phyloP scores from a whole-genome alignment of 441 rosid genomes.

The Adansonia grandidieri region DNA sequence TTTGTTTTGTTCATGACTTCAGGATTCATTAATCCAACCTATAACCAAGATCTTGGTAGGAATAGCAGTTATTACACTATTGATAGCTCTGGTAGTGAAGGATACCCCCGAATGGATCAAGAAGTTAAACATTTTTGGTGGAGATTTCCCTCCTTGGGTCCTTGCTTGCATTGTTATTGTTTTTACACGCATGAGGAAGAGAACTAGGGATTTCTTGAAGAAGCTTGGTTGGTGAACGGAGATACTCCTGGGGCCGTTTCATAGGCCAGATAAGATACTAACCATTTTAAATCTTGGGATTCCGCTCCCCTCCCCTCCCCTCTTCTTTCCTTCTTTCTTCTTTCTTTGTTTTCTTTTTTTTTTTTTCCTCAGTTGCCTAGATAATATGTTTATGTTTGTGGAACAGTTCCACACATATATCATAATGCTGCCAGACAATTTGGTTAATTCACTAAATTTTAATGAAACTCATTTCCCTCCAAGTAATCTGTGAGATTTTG shows the following conservation, averaged over 20 bases:
- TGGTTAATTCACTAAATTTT: background rate
- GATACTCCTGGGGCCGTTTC: background rate
- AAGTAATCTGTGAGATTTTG: background rate
- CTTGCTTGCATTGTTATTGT: slow-evolving; percentile 85
- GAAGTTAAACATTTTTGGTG: slow-evolving; percentile 46
- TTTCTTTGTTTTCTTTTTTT: too few relatives aligned
- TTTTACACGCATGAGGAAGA: slow-evolving; percentile 85
- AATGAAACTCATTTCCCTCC: background rate
- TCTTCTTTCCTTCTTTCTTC: too few relatives aligned
- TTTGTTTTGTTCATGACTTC: slow-evolving; percentile 34
- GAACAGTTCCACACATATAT: background rate
- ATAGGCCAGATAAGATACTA: background rate
- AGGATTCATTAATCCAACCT: slow-evolving; percentile 86
- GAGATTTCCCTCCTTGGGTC: slow-evolving; percentile 82
- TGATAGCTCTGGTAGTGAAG: slow-evolving; percentile 57
- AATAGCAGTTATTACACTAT: slow-evolving; percentile 52
- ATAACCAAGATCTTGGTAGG: slow-evolving; percentile 75
- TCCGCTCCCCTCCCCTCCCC: too few relatives aligned
- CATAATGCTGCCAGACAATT: background rate
- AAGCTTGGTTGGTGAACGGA: slow-evolving; percentile 55
- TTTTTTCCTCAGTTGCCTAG: background rate
- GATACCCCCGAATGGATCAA: slow-evolving; percentile 74
- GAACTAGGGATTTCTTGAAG: slow-evolving; percentile 67
- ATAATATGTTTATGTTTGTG: background rate
- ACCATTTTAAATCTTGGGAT: background rate